Evolutionary conservation across 1,284 basidiomycete species (phyloP), one percentile per base, ranked within the genome.

Genomic region (Ceratobasidium sp.): DNA sequence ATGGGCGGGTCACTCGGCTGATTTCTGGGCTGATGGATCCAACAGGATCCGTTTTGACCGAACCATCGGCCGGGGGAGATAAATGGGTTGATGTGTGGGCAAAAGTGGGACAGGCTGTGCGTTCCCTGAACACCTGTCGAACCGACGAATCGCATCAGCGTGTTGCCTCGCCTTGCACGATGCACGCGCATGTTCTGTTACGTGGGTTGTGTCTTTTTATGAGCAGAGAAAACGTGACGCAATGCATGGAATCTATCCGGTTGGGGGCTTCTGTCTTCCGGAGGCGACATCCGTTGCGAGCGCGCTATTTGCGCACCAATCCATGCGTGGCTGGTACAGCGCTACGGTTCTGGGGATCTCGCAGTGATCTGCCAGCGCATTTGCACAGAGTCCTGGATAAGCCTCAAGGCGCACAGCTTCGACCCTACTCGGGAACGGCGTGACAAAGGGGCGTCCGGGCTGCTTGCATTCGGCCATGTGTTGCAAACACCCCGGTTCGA

Each of bases 351-450:
- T 45, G 30, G 48, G 34, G 62, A 55, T 55, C 34, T 39, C 21
- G 26, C 34, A 41, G 30, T 21, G 58, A 60, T 60, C 36, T 60
- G 58, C 55, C 34, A 32, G 55, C n/a, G 16, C 55, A 58, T 58
- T 58, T 53, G 28, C 50, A 53, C 50, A 53, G 23, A 12, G 21
- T 58, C 55, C 28, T 36, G 55, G 55, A 39, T 39, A 53, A 32
- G 55, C 64, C 64, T 67, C 50, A 55, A 53, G 64, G 64, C 64
- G 64, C 64, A 67, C 64, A 53, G 64, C 64, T 55, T 67, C 64
- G 64, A 48, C 64, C 50, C 64, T 67, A 36, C 48, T 12, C 50
- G 39, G 30, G 45, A 39, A 36, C 50, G 28, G 28, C 48, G 64
- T 43, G 39, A 67, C 64, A 67, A 67, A 67, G 64, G 61, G 61